Evolutionary conservation across 352 stramenopile genomes (phyloP), one percentile per base, ranked within the genome.

Genomic region (Pythium periplocum): DNA sequence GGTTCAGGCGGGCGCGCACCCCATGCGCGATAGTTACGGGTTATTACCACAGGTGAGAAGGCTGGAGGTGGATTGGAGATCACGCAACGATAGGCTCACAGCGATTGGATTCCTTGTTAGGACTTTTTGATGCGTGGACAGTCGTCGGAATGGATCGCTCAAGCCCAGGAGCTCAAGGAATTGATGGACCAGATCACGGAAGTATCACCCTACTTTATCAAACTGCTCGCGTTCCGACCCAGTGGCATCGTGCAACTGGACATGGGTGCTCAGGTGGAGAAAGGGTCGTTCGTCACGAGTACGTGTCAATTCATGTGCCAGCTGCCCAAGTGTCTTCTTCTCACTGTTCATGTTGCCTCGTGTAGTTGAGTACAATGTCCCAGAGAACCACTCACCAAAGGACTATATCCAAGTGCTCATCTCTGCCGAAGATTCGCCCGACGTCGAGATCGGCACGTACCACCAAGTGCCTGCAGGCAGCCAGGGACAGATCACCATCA

Each of bases 341-440:
- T 61, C 36, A 38, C 33, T 51, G 26, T 17, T 26, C 2, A 56
- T 57, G 6, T 51, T 26, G 57, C 41, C 55, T 43, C 5, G 33
- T 57, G 36, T 52, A 93, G 82, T 95, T 42, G 83, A 95, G 36
- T 89, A 81, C 49, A 76, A 89, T 39, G 79, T 85, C 0, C 84
- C 84, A 8, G 84, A 86, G 55, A 87, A 70, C 10, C 84, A 95
- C 70, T 95, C 82, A 4, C 53, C 71, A 30, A 93, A 90, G 53
- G 84, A 95, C 55, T 95, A 95, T 58, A 87, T 95, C 43, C 84
- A 95, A 49, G 68, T 95, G 38, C 61, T 94, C 4, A 83, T 87
- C 37, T 90, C 81, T 2, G 60, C 85, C 41, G 77, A 90, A 69
- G 70, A 83, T 40, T 87, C 80, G 17, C 52, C 66, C 2, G 81